Base-by-base conservation (phyloP, 805 yeast genomes). In the Kodamaea jinghongensis region DNA sequence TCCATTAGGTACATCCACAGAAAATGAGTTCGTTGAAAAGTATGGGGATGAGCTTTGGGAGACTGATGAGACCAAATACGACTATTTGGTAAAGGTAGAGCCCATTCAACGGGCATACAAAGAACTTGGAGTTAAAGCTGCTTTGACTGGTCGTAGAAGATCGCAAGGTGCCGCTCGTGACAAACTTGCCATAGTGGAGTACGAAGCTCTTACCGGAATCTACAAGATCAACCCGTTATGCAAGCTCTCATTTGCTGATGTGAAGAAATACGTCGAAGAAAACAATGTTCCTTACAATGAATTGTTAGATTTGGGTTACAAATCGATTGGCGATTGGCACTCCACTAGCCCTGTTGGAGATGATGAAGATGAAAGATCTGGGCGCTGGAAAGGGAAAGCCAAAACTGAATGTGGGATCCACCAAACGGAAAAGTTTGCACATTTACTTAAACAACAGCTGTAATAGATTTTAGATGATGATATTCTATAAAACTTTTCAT, bases 321-420 rank as follows among this genome's bases (percentile, higher is more conserved):
- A 88, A 54, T 86, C 96, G 0, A 77, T 91, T 11, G 98, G 98
- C 1, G 98, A 91, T 61, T 91, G 90, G 77, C 98, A 91, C 61
- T 86, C 96, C 1, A 91, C 98, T 0, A 79, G 65, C 22, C 97
- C 98, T 2, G 95, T 87, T 8, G 74, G 67, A 6, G 96, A 85
- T 32, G 96, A 95, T 7, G 97, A 88, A 57, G 97, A 91, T 56
- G 98, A 91, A 61, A 76, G 98, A 48, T 79, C 93, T n/a, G 98
- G 98, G 1, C 77, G 98, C 55, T 91, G 98, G 98, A 83, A 85
- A 69, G 97, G 96, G 2, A 76, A 83, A 58, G 74, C 79, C 8
- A 91, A 91, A 68, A 88, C 96, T 0, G 98, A 91, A 60, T 91
- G 98, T 65, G 98, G 98, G 2, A 89, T 91, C 39, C 98, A 91